phyloP scores from a whole-genome alignment of 1,139 yeast genomes.

The Saccharomyces hybrid region DNA sequence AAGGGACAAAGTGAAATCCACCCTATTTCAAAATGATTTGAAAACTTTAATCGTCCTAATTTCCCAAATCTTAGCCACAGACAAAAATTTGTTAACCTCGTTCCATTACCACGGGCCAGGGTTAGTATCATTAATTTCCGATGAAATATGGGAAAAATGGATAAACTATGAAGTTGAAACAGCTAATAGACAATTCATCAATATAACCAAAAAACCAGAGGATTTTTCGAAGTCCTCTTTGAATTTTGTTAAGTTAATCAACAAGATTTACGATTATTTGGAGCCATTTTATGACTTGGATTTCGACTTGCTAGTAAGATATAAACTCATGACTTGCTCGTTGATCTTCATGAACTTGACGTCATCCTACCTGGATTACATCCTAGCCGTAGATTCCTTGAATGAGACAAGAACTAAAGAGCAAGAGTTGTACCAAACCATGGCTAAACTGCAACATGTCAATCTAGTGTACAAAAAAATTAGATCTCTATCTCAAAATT shows the following conservation, averaged over 20 bases:
- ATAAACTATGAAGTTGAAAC: constrained; percentile 53
- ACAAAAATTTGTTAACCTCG: constrained; percentile 21
- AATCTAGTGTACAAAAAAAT: constrained; percentile 47
- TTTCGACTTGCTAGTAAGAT: constrained; percentile 47
- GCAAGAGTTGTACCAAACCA: constrained; percentile 35
- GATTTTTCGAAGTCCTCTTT: constrained; percentile 54
- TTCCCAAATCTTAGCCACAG: constrained; percentile 30
- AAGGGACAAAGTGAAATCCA: constrained; percentile 27
- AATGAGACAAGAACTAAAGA: constrained; percentile 35
- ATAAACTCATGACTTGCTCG: constrained; percentile 61
- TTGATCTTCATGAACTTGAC: constrained; percentile 61
- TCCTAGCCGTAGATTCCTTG: constrained; percentile 41
- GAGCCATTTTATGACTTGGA: constrained; percentile 31
- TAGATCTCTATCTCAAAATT: constrained; percentile 53
- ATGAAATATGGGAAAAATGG: constrained; percentile 49
- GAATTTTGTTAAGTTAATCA: constrained; percentile 43
- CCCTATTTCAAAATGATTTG: constrained; percentile 26
- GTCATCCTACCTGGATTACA: constrained; percentile 49
- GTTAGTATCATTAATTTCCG: constrained; percentile 24
- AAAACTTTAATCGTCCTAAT: constrained; percentile 23
- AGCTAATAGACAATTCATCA: constrained; percentile 51
- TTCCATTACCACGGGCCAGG: constrained; percentile 29
- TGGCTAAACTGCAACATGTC: constrained; percentile 32
- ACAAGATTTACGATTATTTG: constrained; percentile 58
- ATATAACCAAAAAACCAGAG: constrained; percentile 45